Base-by-base conservation (phyloP, 768 basidiomycete genomes). In the Megacollybia marginata region DNA sequence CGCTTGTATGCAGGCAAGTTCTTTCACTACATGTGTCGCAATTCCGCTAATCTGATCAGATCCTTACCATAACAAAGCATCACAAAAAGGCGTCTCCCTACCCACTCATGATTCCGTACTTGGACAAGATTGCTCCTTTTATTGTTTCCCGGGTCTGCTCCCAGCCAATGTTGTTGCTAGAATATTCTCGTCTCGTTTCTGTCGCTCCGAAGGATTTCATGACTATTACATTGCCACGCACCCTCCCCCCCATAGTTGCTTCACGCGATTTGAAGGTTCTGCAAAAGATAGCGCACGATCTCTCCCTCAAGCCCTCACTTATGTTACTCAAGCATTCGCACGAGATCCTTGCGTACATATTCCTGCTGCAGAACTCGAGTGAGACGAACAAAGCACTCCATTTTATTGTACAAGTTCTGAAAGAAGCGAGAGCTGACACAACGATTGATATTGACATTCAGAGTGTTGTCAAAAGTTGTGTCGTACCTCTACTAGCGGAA, bases 191-290 rank as follows among this genome's bases (percentile, higher is more conserved):
- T n/a, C 76, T 92, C 54, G 69, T 92, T 57, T 72, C 73, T 9
- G 70, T 80, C 33, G 63, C 74, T 12, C 73, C 76, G 1, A 62
- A 64, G 9, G 78, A 78, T 54, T 89, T 93, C 59, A 69, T 93
- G 44, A 67, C 74, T 2, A 71, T 79, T 23, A 87, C 82, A 1
- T 72, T 85, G 18, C 59, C 74, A 11, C 73, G 79, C 50, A 86
- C 82, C 1, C 73, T 92, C 6, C 92, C 92, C 0, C 67, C 69
- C 16, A 62, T 93, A 33, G 86, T 88, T 60, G 83, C 79, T 8
- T 69, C 71, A 40, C 73, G 79, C 54, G 80, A 89, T 38, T 53
- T 65, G 19, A 74, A 69, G 45, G 78, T 80, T 0, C 71, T 95
- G 16, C 74, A 80, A 33, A 70, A 72, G 11, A 74, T 95, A n/a